Base-by-base conservation (phyloP, 1,139 yeast species). In the Casaregolazyma lundiana region DNA sequence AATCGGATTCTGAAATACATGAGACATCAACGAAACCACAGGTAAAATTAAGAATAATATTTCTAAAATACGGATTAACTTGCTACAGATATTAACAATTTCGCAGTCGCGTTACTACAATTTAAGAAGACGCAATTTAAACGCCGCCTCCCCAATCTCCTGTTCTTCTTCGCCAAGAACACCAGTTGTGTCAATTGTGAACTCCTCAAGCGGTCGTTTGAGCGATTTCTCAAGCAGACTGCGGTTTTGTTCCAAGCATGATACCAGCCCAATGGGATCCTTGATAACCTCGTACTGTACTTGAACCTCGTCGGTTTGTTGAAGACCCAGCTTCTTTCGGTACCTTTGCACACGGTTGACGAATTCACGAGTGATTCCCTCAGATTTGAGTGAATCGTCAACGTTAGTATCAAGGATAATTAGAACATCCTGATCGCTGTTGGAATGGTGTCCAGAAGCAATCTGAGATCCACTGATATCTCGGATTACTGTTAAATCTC, bases 281-380 rank as follows among this genome's bases (percentile, higher is more conserved):
- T 80, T 78, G 51, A 73, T 63, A 55, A 90, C 66, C 53, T 78
- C 71, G 69, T 87, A 87, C 69, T 90, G 89, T 53, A 94, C 96
- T 56, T 78, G 71, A 45, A 94, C 94, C 59, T 94, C 98, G 64
- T 94, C 98, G 38, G 97, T 90, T 51, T 95, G 90, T 62, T 85
- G 87, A 62, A 94, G 76, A 36, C 96, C 96, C 53, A 88, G 90
- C 77, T 90, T 89, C 82, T 94, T 94, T 71, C 99, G 86, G 66
- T 90, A 80, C 69, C 96, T 85, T 76, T 94, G 99, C 58, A 94
- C 89, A 71, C 98, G 89, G 77, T 94, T 94, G 62, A 92, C 78
- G 64, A 94, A 77, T 68, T 94, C 98, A 73, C 99, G 87, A 6
- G 96, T 96, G 60, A 86, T 76, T 66, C 97, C 97, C 72, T 92